phyloP scores from a whole-genome alignment of 1,284 basidiomycete species.

The Cystobasidiaceae sp. region DNA sequence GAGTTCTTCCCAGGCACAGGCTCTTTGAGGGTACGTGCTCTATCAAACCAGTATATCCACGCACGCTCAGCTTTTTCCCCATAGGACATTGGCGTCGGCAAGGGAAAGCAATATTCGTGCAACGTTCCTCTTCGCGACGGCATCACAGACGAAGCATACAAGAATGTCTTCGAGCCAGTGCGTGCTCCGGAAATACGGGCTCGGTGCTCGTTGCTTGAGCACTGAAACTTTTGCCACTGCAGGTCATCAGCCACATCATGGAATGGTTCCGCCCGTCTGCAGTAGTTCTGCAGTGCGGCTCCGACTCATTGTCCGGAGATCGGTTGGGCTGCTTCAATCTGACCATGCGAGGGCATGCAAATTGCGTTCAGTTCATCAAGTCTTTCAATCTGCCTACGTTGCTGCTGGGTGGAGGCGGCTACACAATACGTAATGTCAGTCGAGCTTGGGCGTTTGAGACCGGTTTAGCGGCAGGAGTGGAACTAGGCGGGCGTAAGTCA shows the following conservation, averaged over 20 bases:
- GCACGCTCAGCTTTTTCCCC: no score
- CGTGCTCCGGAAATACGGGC: no score
- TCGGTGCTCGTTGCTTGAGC: not conserved
- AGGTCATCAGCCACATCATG: constrained; percentile 94
- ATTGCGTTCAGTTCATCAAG: constrained; percentile 96
- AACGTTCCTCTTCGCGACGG: constrained; percentile 96
- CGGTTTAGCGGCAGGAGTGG: constrained; percentile 89
- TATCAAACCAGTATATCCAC: not conserved
- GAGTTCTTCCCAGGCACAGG: constrained; percentile 99
- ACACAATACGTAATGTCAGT: constrained; percentile 97
- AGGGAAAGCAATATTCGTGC: constrained; percentile 86
- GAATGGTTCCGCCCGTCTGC: constrained; percentile 92
- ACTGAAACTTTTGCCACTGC: no score
- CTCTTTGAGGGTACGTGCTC: constrained; percentile 68
- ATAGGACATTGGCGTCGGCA: constrained; percentile 89
- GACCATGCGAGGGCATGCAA: constrained; percentile 75
- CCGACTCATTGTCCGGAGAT: constrained; percentile 96
- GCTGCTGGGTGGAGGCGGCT: constrained; percentile 92
- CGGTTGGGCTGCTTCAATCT: constrained; percentile 94
- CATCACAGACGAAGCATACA: constrained; percentile 92
- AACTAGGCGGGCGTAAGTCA: constrained; percentile 73
- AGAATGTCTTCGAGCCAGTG: constrained; percentile 92
- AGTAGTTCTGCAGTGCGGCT: constrained; percentile 95
- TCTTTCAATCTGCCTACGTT: constrained; percentile 89
- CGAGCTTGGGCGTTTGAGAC: constrained; percentile 98